Evolutionary conservation across 129 eudicot species (phyloP), one percentile per base, ranked within the genome.

Genomic region (Oenanthe sinensis): DNA sequence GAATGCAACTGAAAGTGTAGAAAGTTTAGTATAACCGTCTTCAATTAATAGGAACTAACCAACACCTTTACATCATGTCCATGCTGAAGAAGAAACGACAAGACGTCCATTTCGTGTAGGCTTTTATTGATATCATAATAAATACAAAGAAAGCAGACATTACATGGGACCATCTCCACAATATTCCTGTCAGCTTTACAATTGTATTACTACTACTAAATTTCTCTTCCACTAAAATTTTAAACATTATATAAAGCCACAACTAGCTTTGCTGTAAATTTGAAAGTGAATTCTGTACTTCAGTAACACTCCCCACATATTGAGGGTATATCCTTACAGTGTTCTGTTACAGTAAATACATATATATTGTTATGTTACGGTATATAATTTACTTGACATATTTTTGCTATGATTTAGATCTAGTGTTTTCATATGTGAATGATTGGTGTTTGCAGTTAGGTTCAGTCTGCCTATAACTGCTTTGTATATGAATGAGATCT

Each of bases 401-500:
- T n/a, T 71, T 15, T 43, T 72, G 30, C 10, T 43, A 74, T 74
- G 17, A 3, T n/a, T 22, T 28, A 13, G 40, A 74, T 44, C 80
- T 83, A 86, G 85, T 60, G 6, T 60, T 60, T n/a, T 60, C 15
- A 87, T 45, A 33, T 70, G 83, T 93, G 89, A 83, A 91, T 93
- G 73, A 93, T 86, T 14, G 98, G 97, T 49, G 96, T 90, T 88
- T 89, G 19, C 96, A 86, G 47, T 72, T 10, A 24, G 50, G 48
- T 22, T 72, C 10, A 45, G 15, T 36, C 71, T 17, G n/a, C 36
- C 14, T 7, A n/a, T 3, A 48, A 19, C 72, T 67, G 72, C 42
- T 30, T 1, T 67, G 43, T 24, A 60, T 60, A 12, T 11, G 63
- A 75, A n/a, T 0, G 69, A 69, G 49, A 39, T 82, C 82, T 86